Conservation (phyloP, 208 protist genomes). For the Plasmodiophora brassicae region DNA sequence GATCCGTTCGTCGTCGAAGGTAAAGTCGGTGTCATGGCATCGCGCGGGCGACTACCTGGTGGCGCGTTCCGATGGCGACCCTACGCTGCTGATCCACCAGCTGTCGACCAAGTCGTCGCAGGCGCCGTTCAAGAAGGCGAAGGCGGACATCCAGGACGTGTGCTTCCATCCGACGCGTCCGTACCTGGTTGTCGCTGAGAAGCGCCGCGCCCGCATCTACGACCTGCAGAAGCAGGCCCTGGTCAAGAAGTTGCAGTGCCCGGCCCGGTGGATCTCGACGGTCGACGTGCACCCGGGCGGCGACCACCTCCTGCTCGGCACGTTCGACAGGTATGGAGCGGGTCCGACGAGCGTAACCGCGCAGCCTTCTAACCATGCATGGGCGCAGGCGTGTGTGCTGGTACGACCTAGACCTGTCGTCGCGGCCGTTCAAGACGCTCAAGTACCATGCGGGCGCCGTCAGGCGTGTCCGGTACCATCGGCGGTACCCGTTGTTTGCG, state of each 20-base stretch:
- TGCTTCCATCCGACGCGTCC: slow-evolving; percentile 95
- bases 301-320: slow-evolving; percentile 88
- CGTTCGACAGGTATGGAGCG: slow-evolving; percentile 67
- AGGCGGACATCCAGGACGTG: slow-evolving; percentile 50
- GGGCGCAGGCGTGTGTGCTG: slow-evolving; percentile 70
- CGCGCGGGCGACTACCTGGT: slow-evolving; percentile 74
- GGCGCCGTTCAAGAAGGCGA: slow-evolving; percentile 56
- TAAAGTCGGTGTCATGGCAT: slow-evolving; percentile 69
- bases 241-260: slow-evolving; percentile 83
- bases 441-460: slow-evolving; percentile 49
- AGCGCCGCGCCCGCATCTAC: slow-evolving; percentile 86
- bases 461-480: slow-evolving; percentile 48
- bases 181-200: slow-evolving; percentile 91
- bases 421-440: slow-evolving; percentile 86
- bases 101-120: slow-evolving; percentile 57
- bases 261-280: slow-evolving; percentile 79
- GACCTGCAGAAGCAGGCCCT: slow-evolving; percentile 91
- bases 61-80: slow-evolving; percentile 54
- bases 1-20: slow-evolving; percentile 13
- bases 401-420: slow-evolving; percentile 96
- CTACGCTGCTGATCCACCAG: slow-evolving; percentile 73
- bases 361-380: no score
- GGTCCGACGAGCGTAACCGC: no score
- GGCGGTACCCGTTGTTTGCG: slow-evolving; percentile 86
- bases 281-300: slow-evolving; percentile 80